Percentiles rank a stretch among this genome's conserved stretches.
Evolutionary conservation across 2,329 filamentous ascomycete species (phyloP).

Genomic region (Metarhizium sp.): DNA sequence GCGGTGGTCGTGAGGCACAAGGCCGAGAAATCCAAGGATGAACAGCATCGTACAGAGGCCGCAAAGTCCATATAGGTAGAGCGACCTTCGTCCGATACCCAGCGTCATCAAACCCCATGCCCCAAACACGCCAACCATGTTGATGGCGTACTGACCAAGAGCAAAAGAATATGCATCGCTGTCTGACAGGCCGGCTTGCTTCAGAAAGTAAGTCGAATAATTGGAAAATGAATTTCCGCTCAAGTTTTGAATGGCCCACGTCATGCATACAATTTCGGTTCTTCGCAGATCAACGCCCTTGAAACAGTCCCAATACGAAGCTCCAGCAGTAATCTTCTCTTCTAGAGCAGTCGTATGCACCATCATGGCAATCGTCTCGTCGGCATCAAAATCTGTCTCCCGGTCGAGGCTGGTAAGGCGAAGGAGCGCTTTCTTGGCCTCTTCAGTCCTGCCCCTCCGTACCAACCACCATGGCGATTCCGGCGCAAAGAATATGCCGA

Average conservation of each 20-base stretch:
- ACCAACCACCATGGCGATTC: slow-evolving; percentile 73
- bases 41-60: slow-evolving; percentile 69
- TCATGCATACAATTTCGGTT: slow-evolving; percentile 60
- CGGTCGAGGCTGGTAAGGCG: slow-evolving; percentile 53
- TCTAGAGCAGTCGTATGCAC: slow-evolving; percentile 79
- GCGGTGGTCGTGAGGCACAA: slow-evolving; percentile 54
- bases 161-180: slow-evolving; percentile 47
- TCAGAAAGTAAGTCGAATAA: slow-evolving; percentile 55
- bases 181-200: slow-evolving; percentile 46
- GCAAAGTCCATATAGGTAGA: slow-evolving; percentile 69
- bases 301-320: slow-evolving; percentile 77
- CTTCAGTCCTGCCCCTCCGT: slow-evolving; percentile 51
- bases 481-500: slow-evolving; percentile 59
- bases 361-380: slow-evolving; percentile 89
- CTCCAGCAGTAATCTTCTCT: slow-evolving; percentile 62
- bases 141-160: slow-evolving; percentile 58
- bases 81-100: slow-evolving; percentile 63
- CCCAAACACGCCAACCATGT: slow-evolving; percentile 73
- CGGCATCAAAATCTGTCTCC: slow-evolving; percentile 66
- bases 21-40: slow-evolving; percentile 73
- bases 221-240: slow-evolving; percentile 57
- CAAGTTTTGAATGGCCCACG: slow-evolving; percentile 55
- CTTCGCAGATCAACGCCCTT: slow-evolving; percentile 66
- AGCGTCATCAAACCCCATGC: slow-evolving; percentile 72
- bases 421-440: slow-evolving; percentile 57